Base-by-base conservation (phyloP, 108 stramenopile genomes). In the Fistulifera pelliculosa region DNA sequence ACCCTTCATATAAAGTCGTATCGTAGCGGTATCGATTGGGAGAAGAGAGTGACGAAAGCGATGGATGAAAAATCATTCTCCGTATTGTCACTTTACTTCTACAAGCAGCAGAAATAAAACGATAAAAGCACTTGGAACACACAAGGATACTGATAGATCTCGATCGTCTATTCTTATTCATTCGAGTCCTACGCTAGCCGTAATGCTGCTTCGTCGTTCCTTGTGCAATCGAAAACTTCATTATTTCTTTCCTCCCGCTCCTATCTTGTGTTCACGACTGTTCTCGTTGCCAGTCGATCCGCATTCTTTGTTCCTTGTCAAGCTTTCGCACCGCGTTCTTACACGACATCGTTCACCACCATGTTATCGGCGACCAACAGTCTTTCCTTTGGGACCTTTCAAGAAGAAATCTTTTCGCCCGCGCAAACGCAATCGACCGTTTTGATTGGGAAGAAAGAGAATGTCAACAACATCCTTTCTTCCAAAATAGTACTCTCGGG, bases 361-460 rank as follows among this genome's bases (percentile, higher is more conserved):
- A 35, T 35, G 31, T 8, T 45, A 6, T 19, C 44, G 7, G 44
- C 44, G 11, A 19, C 44, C 14, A 11, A 17, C 44, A 45, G 6
- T 21, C 14, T 45, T 4, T 8, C 44, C 6, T 45, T 45, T 45
- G 44, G 44, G 11, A 19, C 44, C 4, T 19, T 19, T 11, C 3
- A 19, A 5, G 44, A 45, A 3, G 31, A 21, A 45, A 45, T 3
- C 44, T 45, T 45, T 4, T 17, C 16, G 4, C 16, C 44, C 7
- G 11, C 19, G 11, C 16, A 21, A 19, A 45, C 44, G 11, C 44
- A 35, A 45, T 4, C 44, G 21, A 52, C 51, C 3, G 27, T 52
- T 12, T 5, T 52, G 3, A 28, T 52, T 17, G 51, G 51, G 8
- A 52, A 52, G 51, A 52, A 52, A 22, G 51, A 52, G 5, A 26